A percentile compares a stretch with the other conserved stretches of the same genome.
Conservation (phyloP, 352 stramenopile genomes). For the Phytophthora fragariae region DNA sequence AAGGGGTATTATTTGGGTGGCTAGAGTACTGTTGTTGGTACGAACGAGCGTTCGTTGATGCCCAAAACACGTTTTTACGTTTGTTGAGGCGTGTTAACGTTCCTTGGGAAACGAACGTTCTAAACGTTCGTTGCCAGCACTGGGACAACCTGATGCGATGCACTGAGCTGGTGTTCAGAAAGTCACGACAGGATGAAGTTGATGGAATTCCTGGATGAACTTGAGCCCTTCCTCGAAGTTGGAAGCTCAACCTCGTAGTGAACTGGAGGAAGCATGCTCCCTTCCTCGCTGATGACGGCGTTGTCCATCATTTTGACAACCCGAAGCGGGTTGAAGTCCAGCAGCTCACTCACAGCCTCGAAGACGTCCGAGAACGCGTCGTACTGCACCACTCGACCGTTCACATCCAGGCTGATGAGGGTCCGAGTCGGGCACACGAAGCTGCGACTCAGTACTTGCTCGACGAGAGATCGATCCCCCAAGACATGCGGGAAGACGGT, state of each 20-base stretch:
- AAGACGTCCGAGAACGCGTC: slow-evolving; percentile 51
- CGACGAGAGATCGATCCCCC: slow-evolving; percentile 19
- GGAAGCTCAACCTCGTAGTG: neutral
- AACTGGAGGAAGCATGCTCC: slow-evolving; percentile 32
- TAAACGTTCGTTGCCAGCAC: too few relatives aligned
- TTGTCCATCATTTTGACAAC: slow-evolving; percentile 33
- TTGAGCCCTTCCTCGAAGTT: slow-evolving; percentile 4
- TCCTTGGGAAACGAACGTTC: too few relatives aligned
- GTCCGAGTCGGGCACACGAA: slow-evolving; percentile 45
- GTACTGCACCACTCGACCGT: slow-evolving; percentile 37
- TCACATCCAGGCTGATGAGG: slow-evolving; percentile 40
- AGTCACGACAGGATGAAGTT: slow-evolving; percentile 34
- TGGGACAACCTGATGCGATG: neutral
- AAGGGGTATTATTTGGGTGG: too few relatives aligned
- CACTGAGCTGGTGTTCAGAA: neutral
- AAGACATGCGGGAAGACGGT: slow-evolving; percentile 35
- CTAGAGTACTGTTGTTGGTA: too few relatives aligned
- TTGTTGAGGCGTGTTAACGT: too few relatives aligned
- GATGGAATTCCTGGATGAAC: slow-evolving; percentile 20
- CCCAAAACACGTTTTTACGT: too few relatives aligned
- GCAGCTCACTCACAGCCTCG: slow-evolving; percentile 30
- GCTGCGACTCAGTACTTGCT: slow-evolving; percentile 17
- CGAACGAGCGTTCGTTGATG: too few relatives aligned
- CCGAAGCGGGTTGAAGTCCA: slow-evolving; percentile 28
- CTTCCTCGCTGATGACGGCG: slow-evolving; percentile 37